Conservation (phyloP, 257 asterid genomes). For the Fraxinus cuspidata region DNA sequence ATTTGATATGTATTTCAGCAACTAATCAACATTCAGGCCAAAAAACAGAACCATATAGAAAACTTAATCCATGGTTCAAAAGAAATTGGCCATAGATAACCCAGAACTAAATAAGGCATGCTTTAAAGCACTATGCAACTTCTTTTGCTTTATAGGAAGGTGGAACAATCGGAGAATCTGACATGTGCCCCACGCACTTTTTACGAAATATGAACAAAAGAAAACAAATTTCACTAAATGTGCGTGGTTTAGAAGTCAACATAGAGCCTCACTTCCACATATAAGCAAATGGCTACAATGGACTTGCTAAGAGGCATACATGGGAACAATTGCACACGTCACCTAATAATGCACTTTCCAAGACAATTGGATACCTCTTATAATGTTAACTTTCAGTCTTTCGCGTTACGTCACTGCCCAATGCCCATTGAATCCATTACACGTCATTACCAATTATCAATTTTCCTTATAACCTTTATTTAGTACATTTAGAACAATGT, state of each 20-base stretch:
- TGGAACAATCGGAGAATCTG: neutral
- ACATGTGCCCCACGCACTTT: neutral
- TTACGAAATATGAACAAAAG: neutral
- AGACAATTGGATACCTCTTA: neutral
- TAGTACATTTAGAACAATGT: slow-evolving; percentile 5
- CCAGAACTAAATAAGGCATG: neutral
- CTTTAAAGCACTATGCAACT: neutral
- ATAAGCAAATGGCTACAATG: neutral
- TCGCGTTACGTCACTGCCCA: neutral
- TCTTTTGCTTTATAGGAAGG: neutral
- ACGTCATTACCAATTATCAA: neutral
- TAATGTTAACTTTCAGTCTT: slow-evolving; percentile 2
- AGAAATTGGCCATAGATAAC: neutral
- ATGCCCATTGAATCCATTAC: slow-evolving; percentile 9
- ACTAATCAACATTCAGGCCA: neutral
- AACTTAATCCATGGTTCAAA: slow-evolving; percentile 4
- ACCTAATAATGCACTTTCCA: neutral
- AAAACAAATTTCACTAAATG: neutral
- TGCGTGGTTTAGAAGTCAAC: neutral
- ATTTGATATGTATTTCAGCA: neutral
- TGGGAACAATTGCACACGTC: neutral
- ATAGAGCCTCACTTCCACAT: neutral
- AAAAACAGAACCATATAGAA: neutral
- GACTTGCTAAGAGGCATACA: neutral
- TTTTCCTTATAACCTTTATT: neutral